Evolutionary conservation across 257 asterid genomes (phyloP).

Genomic region (Galeopsis tetrahit): DNA sequence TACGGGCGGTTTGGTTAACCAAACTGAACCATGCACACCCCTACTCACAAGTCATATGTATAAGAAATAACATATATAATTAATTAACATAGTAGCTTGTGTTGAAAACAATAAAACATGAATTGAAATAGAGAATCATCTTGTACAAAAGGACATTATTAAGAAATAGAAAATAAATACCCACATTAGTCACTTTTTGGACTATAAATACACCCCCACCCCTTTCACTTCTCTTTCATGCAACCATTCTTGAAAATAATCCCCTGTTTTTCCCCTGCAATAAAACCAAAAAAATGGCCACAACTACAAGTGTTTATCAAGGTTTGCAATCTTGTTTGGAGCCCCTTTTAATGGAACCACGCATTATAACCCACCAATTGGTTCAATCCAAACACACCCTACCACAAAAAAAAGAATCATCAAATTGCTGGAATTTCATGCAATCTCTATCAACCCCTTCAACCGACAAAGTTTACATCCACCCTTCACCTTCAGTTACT

Average conservation of each 20-base stretch:
- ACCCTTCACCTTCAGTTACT: slow-evolving; percentile 49
- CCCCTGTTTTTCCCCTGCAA: slow-evolving; percentile 32
- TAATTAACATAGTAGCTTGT: too few species aligned
- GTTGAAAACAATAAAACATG: too few species aligned
- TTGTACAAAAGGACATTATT: background rate
- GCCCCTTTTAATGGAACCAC: slow-evolving; percentile 42
- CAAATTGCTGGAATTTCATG: slow-evolving; percentile 43
- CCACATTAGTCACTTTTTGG: slow-evolving; percentile 36
- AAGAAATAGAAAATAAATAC: background rate
- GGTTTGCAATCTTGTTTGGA: slow-evolving; percentile 51
- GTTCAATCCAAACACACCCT: slow-evolving; percentile 43
- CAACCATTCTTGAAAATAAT: slow-evolving; percentile 23
- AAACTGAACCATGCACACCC: too few species aligned
- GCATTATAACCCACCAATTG: slow-evolving; percentile 40
- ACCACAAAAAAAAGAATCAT: slow-evolving; percentile 11
- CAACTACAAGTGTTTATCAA: slow-evolving; percentile 40
- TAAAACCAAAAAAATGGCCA: slow-evolving; percentile 41
- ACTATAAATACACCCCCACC: slow-evolving; percentile 62
- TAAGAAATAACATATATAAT: too few species aligned
- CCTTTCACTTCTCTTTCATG: slow-evolving; percentile 58
- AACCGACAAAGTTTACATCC: slow-evolving; percentile 42
- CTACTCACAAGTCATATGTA: too few species aligned
- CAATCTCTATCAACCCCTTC: background rate
- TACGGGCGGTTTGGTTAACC: too few species aligned
- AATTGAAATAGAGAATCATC: too few species aligned